Conservation (phyloP, 805 yeast species). For the Candida saitoana region DNA sequence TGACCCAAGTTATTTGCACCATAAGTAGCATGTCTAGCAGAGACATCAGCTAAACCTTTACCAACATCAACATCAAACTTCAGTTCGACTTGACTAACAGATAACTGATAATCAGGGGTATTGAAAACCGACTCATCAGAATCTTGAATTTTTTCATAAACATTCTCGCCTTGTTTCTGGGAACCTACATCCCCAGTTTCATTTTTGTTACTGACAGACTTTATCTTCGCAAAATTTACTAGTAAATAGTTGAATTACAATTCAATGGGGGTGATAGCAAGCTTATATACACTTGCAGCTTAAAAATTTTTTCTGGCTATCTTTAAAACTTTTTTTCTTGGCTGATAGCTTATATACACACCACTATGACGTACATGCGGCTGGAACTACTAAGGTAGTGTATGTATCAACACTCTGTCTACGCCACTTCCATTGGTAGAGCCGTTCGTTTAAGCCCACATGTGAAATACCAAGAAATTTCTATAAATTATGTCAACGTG, state of each 20-base stretch:
- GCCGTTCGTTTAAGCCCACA: no score
- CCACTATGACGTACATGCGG: background rate
- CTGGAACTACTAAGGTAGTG: slow-evolving; percentile 1
- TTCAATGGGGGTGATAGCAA: no score
- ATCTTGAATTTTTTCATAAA: slow-evolving; percentile 8
- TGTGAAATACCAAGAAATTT: background rate
- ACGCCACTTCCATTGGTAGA: no score
- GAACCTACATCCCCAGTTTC: background rate
- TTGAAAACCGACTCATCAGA: slow-evolving; percentile 10
- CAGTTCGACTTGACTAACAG: slow-evolving; percentile 15
- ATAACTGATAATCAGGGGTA: slow-evolving; percentile 11
- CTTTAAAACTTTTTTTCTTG: background rate
- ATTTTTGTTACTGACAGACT: background rate
- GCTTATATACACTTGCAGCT: no score
- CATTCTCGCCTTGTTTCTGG: background rate
- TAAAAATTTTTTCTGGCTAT: no score
- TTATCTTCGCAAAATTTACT: background rate
- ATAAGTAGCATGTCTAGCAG: slow-evolving; percentile 20
- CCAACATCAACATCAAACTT: slow-evolving; percentile 12
- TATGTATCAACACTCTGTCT: no score
- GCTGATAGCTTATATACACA: background rate
- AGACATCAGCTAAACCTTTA: slow-evolving; percentile 17
- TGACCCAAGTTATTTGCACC: slow-evolving; percentile 65
- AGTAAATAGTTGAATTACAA: no score
- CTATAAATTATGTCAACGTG: background rate